Evolutionary conservation across 495 filamentous ascomycete species (phyloP).

Genomic region (Neurospora sp.): DNA sequence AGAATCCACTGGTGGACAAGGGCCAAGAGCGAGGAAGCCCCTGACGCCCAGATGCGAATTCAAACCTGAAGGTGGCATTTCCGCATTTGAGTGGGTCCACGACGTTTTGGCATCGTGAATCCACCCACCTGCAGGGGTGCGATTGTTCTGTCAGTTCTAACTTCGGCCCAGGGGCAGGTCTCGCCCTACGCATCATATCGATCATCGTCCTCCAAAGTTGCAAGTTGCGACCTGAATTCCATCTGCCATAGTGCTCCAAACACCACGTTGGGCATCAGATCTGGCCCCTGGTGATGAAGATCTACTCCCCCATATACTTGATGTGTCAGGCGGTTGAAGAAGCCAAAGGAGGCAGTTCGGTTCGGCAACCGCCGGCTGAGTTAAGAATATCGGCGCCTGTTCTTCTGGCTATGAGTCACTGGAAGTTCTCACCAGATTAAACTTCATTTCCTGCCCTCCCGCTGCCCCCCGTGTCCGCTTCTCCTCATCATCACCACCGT

Average conservation of each 20-base stretch:
- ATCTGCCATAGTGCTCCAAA: background rate
- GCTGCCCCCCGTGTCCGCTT: background rate
- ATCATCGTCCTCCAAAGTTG: background rate
- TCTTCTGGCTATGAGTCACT: background rate
- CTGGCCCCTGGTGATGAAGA: background rate
- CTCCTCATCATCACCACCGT: background rate
- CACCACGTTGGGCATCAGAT: background rate
- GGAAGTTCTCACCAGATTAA: background rate
- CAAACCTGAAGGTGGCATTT: background rate
- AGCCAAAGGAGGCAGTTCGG: background rate
- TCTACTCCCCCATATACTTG: background rate
- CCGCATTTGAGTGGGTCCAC: background rate
- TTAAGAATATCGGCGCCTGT: background rate
- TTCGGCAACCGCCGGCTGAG: background rate
- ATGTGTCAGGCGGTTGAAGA: background rate
- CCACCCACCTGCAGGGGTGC: background rate
- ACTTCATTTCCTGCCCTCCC: background rate
- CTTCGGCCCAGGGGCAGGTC: background rate
- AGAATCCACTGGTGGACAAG: background rate
- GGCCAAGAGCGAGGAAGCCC: background rate
- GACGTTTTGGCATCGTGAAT: background rate
- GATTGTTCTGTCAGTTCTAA: background rate
- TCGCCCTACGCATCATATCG: background rate
- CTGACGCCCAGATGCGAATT: background rate
- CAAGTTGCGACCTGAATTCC: background rate